Percentiles rank a stretch among this genome's conserved stretches.
Conservation (phyloP, 805 yeast genomes). For the Ogataea chonburiensis region DNA sequence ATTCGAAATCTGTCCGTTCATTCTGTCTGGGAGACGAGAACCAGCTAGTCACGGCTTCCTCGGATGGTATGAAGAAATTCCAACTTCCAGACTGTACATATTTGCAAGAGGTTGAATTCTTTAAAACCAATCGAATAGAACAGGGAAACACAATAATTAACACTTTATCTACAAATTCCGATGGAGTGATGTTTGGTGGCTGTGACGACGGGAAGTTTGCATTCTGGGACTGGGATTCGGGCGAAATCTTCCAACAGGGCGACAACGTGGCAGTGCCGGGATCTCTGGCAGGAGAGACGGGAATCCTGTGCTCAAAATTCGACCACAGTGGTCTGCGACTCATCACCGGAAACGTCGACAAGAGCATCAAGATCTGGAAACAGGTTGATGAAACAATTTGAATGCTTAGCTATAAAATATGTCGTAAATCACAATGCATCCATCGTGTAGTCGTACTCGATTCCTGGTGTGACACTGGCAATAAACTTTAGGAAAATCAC, state of each 20-base stretch:
- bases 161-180: constrained; percentile 60
- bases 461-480: constrained; percentile 96
- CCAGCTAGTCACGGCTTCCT: constrained; percentile 77
- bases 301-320: constrained; percentile 69
- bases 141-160: constrained; percentile 54
- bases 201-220: constrained; percentile 78
- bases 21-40: constrained; percentile 67
- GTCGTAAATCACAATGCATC: constrained; percentile 59
- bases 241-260: constrained; percentile 56
- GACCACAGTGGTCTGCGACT: constrained; percentile 79
- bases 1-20: constrained; percentile 76
- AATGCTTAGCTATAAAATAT: constrained; percentile 2
- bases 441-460: constrained; percentile 98
- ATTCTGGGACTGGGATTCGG: constrained; percentile 76
- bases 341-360: constrained; percentile 89
- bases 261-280: constrained; percentile 65
- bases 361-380: constrained; percentile 75
- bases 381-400: constrained; percentile 36
- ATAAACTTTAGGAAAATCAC: constrained; percentile 89
- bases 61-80: constrained; percentile 85
- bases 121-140: constrained; percentile 35
- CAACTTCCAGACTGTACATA: constrained; percentile 73
- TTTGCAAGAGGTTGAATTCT: constrained; percentile 49
- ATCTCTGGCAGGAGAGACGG: constrained; percentile 60
- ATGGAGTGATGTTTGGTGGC: constrained; percentile 72